These are phyloP conservation scores for Phytophthora fragariaefolia DNA, from an alignment of 352 stramenopile genomes.

Conservation along the genomic window DNA sequence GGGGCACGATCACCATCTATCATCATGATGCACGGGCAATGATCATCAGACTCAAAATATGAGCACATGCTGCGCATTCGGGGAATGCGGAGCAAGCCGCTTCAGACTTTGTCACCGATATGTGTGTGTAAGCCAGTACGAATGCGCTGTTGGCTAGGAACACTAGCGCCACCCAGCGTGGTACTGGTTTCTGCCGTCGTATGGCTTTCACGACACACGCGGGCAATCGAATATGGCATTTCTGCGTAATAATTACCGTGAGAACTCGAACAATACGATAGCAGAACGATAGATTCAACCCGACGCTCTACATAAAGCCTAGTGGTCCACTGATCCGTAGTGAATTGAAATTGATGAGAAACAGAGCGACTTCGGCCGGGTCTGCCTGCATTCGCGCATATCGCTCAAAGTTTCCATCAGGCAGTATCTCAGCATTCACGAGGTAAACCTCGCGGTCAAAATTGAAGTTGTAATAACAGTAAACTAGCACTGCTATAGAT, in stretches of 20 bases:
- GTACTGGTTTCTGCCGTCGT: conserved; percentile 19
- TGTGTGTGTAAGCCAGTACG: conserved; percentile 16
- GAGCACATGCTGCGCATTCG: conserved; percentile 27
- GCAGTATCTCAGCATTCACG: conserved; percentile 29
- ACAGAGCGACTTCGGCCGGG: conserved; percentile 33
- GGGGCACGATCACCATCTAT: conserved; percentile 35
- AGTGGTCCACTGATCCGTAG: conserved; percentile 33
- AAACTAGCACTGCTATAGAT: conserved; percentile 28
- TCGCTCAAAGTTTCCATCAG: conserved; percentile 39
- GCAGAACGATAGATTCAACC: conserved; percentile 44
- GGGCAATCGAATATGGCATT: too few species aligned
- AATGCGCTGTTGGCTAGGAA: conserved; percentile 15
- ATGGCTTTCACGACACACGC: too few species aligned
- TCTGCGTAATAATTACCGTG: too few species aligned
- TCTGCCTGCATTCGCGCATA: conserved; percentile 34
- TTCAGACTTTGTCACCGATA: conserved; percentile 4
- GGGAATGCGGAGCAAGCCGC: conserved; percentile 22
- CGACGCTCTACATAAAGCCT: conserved; percentile 41
- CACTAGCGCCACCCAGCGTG: conserved; percentile 6
- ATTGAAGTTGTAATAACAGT: conserved; percentile 33
- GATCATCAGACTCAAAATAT: conserved; percentile 16
- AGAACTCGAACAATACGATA: conserved; percentile 41
- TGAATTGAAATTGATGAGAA: conserved; percentile 44
- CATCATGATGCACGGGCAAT: conserved; percentile 37
- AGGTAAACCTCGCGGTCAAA: conserved; percentile 37